Evolutionary conservation across 139 green algal genomes (phyloP).

Genomic region (Chara braunii): DNA sequence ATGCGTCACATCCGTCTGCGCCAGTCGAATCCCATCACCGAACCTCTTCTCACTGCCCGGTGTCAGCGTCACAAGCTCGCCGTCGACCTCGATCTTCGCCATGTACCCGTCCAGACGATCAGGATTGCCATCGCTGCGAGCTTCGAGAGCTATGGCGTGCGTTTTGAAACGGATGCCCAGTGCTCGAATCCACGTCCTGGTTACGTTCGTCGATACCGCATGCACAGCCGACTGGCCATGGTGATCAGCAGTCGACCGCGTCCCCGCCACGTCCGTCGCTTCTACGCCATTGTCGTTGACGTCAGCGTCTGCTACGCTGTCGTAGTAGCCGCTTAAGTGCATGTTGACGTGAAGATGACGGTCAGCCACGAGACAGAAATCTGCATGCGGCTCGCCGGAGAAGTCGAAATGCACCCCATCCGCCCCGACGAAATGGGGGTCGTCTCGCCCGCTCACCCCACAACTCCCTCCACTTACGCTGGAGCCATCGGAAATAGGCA

Average conservation of each 20-base stretch:
- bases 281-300: too few species aligned
- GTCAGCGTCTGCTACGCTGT: too few species aligned
- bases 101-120: constrained; percentile 5
- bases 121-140: not conserved
- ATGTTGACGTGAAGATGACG: constrained; percentile 29
- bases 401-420: constrained; percentile 28
- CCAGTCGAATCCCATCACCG: not conserved
- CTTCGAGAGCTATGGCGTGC: not conserved
- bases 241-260: too few species aligned
- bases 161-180: not conserved
- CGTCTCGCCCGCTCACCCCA: too few species aligned
- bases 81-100: not conserved
- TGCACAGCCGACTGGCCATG: too few species aligned
- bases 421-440: constrained; percentile 16
- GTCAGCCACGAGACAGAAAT: constrained; percentile 17
- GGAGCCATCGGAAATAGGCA: too few species aligned
- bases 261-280: too few species aligned
- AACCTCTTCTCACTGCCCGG: not conserved
- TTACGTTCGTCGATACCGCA: too few species aligned
- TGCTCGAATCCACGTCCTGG: not conserved
- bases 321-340: constrained; percentile 7
- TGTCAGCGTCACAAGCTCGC: not conserved
- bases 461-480: too few species aligned
- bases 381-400: constrained; percentile 4
- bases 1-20: not conserved